Conservation (phyloP, 345 rosid genomes). For the Pugionium dolabratum region DNA sequence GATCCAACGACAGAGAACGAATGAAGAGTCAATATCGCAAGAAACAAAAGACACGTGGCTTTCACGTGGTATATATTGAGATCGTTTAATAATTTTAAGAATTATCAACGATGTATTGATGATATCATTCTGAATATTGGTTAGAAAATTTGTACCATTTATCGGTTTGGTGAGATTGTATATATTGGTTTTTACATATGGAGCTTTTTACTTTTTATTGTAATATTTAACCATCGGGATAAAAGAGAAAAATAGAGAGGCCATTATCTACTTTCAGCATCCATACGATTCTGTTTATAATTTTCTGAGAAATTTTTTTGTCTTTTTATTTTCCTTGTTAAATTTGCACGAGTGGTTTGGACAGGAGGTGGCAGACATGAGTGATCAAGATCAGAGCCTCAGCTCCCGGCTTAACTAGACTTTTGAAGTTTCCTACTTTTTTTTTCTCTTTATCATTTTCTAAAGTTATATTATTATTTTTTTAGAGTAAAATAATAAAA, state of each 20-base stretch:
- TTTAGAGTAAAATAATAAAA: too few species aligned
- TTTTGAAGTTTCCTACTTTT: constrained; percentile 26
- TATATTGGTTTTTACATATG: constrained; percentile 2
- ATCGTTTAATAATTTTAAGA: constrained; percentile 1
- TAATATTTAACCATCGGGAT: neutral
- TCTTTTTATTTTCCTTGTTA: neutral
- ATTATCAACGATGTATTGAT: neutral
- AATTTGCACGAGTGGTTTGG: constrained; percentile 40
- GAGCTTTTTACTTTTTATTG: too few species aligned
- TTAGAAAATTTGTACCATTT: neutral
- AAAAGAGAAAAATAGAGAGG: neutral
- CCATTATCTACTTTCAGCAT: constrained; percentile 12
- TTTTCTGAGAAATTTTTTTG: neutral
- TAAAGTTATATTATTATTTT: neutral
- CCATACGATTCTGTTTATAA: constrained; percentile 5
- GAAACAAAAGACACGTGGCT: constrained; percentile 21
- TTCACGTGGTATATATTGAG: constrained; percentile 22
- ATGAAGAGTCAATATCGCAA: constrained; percentile 12
- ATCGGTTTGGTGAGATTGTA: neutral
- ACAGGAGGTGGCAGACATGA: constrained; percentile 42
- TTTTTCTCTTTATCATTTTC: neutral
- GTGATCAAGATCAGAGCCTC: constrained; percentile 30
- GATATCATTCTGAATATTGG: neutral
- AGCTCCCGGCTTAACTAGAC: constrained; percentile 27
- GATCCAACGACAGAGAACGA: constrained; percentile 18